These are phyloP conservation scores for Pyrus hybrid DNA, from an alignment of 331 rosid species.

Conservation along the genomic window DNA sequence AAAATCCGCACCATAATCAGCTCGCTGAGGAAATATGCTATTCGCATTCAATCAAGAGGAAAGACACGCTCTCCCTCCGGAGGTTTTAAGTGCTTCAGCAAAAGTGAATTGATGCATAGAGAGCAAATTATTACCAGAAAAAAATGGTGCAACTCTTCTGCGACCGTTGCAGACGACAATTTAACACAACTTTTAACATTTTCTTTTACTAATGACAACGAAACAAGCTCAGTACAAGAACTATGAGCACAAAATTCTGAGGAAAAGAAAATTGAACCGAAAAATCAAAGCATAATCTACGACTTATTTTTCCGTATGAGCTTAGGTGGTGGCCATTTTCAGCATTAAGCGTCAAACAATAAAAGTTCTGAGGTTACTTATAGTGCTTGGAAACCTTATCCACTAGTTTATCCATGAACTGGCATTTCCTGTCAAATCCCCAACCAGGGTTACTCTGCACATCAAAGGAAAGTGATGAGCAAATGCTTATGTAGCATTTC, in stretches of 20 bases:
- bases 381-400: slow-evolving; percentile 55
- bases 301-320: neutral
- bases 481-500: neutral
- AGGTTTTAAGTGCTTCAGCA: neutral
- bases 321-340: neutral
- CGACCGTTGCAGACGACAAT: neutral
- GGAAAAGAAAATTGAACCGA: neutral
- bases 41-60: no score
- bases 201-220: neutral
- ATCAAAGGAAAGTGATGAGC: slow-evolving; percentile 1
- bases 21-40: no score
- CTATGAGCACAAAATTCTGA: neutral
- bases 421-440: slow-evolving; percentile 87
- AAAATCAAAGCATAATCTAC: neutral
- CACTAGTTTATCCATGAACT: slow-evolving; percentile 82
- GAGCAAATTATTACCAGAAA: neutral
- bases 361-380: slow-evolving; percentile 29
- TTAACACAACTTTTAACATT: neutral
- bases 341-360: neutral
- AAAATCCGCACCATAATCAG: no score
- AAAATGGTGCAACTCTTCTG: neutral
- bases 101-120: neutral
- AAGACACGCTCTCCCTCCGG: no score
- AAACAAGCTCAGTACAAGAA: neutral
- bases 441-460: slow-evolving; percentile 94